phyloP scores from a whole-genome alignment of 768 basidiomycete genomes.

The Xerocomus spinulosus region DNA sequence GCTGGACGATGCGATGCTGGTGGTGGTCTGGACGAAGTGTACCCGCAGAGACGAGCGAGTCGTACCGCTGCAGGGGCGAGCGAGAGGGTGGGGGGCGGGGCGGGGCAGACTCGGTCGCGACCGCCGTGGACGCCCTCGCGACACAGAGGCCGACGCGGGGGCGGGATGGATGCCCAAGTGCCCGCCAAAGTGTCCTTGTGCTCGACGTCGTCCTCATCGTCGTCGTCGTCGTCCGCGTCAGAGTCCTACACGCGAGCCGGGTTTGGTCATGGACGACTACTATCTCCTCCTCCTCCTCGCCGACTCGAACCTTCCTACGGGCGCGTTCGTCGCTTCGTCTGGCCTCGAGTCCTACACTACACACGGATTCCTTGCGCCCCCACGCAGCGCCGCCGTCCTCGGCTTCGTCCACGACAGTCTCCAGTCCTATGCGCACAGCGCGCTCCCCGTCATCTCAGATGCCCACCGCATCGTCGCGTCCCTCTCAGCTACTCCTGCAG shows the following conservation, averaged over 20 bases:
- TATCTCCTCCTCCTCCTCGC: slow-evolving; percentile 77
- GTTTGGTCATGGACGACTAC: slow-evolving; percentile 28
- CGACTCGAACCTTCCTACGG: slow-evolving; percentile 94
- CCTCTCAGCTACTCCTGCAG: slow-evolving; percentile 8
- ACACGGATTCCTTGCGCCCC: slow-evolving; percentile 65
- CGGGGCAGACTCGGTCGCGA: not conserved
- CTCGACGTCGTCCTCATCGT: slow-evolving; percentile 2
- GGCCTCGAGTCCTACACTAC: slow-evolving; percentile 87
- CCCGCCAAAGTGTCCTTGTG: not conserved
- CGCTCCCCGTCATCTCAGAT: slow-evolving; percentile 76
- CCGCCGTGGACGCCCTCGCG: slow-evolving; percentile 10
- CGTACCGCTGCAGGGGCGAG: slow-evolving; percentile 38
- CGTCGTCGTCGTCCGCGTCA: slow-evolving; percentile 5
- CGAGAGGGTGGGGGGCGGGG: not conserved
- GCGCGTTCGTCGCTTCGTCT: slow-evolving; percentile 92
- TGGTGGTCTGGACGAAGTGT: slow-evolving; percentile 71
- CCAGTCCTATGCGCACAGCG: slow-evolving; percentile 69
- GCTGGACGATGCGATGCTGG: slow-evolving; percentile 79
- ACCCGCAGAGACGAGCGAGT: slow-evolving; percentile 45
- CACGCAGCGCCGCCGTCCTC: slow-evolving; percentile 28
- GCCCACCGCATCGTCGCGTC: slow-evolving; percentile 45
- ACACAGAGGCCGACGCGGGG: not conserved
- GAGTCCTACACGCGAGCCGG: too few relatives aligned
- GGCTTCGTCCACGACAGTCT: slow-evolving; percentile 70
- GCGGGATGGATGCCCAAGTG: not conserved